Evolutionary conservation across 768 basidiomycete species (phyloP), one percentile per base, ranked within the genome.

Genomic region (Leccinum ochraceum): DNA sequence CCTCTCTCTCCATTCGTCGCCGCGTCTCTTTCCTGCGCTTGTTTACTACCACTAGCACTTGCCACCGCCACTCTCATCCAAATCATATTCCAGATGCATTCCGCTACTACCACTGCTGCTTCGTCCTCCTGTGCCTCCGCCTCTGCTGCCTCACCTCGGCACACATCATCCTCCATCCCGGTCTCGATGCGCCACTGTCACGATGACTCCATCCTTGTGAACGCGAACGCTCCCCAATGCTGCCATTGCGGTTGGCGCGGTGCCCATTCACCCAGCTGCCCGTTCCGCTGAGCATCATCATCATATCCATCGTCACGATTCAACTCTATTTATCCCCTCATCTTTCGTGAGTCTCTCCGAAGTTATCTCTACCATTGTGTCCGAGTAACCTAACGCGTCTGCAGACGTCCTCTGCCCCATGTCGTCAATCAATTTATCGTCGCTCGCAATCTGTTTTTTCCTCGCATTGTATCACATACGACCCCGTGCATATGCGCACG

Each of bases 221-320:
- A 83, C 77, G 77, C 80, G 67, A 84, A 81, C 77, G 79, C 83
- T n/a, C 87, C 89, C 61, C 87, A 89, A 72, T 90, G 89, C 77
- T 89, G 87, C 79, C 87, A 89, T 71, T 90, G 89, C 63, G 87
- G 87, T 66, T 87, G 80, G 79, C 85, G 88, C 66, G 87, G 87
- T 42, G 69, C 77, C 16, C 81, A 82, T 63, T 71, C 83, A 28
- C 82, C 85, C 37, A 79, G 77, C 68, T 89, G 88, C 78, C 86
- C 86, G 48, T 87, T 88, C 85, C 83, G 79, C 70, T 84, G 73
- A 79, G 63, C 69, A 70, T 58, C 5, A 44, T 44, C 42, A 44
- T 44, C 44, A 44, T 44, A 44, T 44, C 52, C 51, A 44, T 59
- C 24, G 49, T 54, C 56, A 49, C 44, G 61, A 56, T 60, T 26